These are phyloP conservation scores for Hyaloperonospora brassicae DNA, from an alignment of 352 stramenopile genomes.

Conservation along the genomic window DNA sequence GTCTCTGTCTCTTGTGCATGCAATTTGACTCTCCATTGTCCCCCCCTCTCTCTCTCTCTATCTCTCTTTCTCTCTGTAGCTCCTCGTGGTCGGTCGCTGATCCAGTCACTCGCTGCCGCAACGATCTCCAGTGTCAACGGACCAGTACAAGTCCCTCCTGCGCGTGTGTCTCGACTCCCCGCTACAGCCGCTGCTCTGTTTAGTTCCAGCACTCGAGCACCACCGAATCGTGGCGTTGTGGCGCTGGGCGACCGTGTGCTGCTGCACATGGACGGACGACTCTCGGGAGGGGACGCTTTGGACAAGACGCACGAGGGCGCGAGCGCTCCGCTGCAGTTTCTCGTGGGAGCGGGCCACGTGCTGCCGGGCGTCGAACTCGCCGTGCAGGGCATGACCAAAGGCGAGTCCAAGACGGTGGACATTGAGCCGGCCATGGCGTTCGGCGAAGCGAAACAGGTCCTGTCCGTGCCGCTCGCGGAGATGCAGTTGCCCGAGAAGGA, in stretches of 20 bases:
- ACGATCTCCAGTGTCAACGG: too few species aligned
- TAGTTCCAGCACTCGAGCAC: background rate
- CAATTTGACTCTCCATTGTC: too few species aligned
- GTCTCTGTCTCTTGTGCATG: too few species aligned
- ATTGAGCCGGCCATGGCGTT: constrained; percentile 64
- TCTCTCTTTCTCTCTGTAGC: too few species aligned
- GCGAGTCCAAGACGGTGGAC: constrained; percentile 52
- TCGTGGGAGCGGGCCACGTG: constrained; percentile 61
- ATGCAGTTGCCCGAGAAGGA: constrained; percentile 68
- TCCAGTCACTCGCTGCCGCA: too few species aligned
- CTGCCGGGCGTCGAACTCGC: constrained; percentile 65
- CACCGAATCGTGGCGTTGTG: constrained; percentile 16
- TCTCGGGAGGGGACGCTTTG: constrained; percentile 53
- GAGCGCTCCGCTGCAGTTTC: constrained; percentile 52
- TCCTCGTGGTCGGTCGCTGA: too few species aligned
- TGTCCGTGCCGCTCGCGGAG: constrained; percentile 59
- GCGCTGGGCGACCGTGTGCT: constrained; percentile 61
- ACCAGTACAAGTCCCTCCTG: background rate
- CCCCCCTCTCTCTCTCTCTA: too few species aligned
- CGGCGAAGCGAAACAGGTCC: constrained; percentile 49
- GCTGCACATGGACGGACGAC: constrained; percentile 54
- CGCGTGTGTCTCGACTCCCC: background rate
- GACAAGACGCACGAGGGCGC: constrained; percentile 31
- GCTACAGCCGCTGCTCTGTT: background rate
- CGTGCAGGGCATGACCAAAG: constrained; percentile 56